phyloP scores from a whole-genome alignment of 306 rosid species.

The Pueraria montana region DNA sequence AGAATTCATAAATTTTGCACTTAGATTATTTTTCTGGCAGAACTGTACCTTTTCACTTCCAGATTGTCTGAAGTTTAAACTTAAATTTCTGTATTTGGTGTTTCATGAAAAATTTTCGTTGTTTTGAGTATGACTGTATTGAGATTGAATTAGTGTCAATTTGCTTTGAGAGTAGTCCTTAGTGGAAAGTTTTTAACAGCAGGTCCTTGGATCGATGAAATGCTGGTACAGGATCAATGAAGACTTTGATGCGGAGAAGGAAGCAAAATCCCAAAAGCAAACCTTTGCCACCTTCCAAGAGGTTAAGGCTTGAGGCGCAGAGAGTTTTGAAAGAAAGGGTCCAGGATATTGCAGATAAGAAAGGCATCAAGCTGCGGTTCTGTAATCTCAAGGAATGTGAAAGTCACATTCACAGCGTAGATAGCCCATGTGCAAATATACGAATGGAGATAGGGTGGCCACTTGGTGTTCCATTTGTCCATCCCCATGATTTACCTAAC shows the following conservation, averaged over 20 bases:
- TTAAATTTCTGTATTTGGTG: slow-evolving; percentile 22
- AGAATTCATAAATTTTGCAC: slow-evolving; percentile 23
- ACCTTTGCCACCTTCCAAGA: slow-evolving; percentile 98
- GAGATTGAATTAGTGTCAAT: slow-evolving; percentile 47
- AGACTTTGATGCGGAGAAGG: slow-evolving; percentile 75
- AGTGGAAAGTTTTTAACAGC: slow-evolving; percentile 88
- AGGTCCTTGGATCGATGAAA: slow-evolving; percentile 99
- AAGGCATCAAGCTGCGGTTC: slow-evolving; percentile 97
- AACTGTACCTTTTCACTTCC: slow-evolving; percentile 4
- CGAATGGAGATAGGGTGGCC: slow-evolving; percentile 99
- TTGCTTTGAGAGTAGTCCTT: slow-evolving; percentile 68
- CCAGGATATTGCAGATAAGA: slow-evolving; percentile 97
- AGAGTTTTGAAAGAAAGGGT: slow-evolving; percentile 96
- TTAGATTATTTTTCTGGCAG: slow-evolving; percentile 3
- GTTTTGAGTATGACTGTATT: slow-evolving; percentile 43
- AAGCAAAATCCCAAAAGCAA: slow-evolving; percentile 84
- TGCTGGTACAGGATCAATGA: slow-evolving; percentile 99
- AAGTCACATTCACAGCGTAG: slow-evolving; percentile 77
- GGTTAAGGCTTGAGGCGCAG: slow-evolving; percentile 97
- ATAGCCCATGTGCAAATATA: slow-evolving; percentile 93
- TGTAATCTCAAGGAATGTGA: slow-evolving; percentile 98
- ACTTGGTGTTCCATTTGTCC: slow-evolving; percentile 95
- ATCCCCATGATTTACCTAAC: slow-evolving; percentile 97
- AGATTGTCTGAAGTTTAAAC: not conserved
- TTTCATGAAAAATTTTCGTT: not conserved